Conservation (phyloP, 2,329 filamentous ascomycete species). For the Elsinoe australis region DNA sequence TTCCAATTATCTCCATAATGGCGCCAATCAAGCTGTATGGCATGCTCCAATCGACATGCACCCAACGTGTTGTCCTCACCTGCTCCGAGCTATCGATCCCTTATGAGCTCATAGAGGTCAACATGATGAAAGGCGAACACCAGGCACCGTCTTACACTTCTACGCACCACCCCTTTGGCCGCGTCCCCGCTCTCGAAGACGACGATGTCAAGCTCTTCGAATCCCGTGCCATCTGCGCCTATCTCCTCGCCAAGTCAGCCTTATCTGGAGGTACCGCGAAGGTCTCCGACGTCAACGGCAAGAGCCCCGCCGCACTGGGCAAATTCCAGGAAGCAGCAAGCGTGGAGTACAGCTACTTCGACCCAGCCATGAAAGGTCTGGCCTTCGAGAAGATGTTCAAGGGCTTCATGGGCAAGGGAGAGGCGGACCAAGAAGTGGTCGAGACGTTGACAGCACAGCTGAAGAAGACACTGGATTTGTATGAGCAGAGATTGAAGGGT, state of each 20-base stretch:
- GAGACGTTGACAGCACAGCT: neutral
- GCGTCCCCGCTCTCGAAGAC: constrained; percentile 29
- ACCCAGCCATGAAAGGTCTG: neutral
- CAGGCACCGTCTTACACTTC: neutral
- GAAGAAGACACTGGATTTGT: constrained; percentile 10
- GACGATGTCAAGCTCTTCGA: constrained; percentile 29
- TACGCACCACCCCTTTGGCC: constrained; percentile 8
- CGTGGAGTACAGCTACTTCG: constrained; percentile 17
- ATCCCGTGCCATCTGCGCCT: constrained; percentile 29
- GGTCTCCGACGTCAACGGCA: neutral
- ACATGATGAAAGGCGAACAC: neutral
- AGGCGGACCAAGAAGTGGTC: neutral
- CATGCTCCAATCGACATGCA: constrained; percentile 1
- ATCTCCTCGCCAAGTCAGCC: constrained; percentile 28
- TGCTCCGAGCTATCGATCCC: constrained; percentile 7
- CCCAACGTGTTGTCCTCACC: constrained; percentile 10
- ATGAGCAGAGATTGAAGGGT: neutral
- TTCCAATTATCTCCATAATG: neutral
- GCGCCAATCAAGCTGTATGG: constrained; percentile 5
- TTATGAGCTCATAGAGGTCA: neutral
- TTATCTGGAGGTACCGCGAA: neutral
- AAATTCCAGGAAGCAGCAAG: constrained; percentile 5
- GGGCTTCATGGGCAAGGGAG: constrained; percentile 10
- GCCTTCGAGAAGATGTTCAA: constrained; percentile 17
- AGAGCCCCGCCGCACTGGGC: neutral